Conservation (phyloP, 1,139 yeast genomes). For the Protomyces gravidus region DNA sequence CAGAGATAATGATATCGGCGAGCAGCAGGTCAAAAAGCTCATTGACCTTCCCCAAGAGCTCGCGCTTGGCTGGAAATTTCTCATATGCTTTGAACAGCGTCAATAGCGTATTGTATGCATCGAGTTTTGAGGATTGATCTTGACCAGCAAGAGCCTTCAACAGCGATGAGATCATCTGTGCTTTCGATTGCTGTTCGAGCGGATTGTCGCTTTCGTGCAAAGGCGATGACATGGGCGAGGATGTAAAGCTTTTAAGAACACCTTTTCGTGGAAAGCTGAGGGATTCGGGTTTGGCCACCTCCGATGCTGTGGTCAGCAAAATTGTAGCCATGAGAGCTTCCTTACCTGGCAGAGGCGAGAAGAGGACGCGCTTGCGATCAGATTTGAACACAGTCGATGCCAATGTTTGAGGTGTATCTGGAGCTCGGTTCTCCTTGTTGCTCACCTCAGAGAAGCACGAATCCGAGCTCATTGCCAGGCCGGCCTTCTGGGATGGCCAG, state of each 20-base stretch:
- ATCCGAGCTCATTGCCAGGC: constrained; percentile 17
- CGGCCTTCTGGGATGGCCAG: no score
- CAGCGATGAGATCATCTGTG: constrained; percentile 4
- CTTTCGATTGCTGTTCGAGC: neutral
- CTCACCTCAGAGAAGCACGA: constrained; percentile 16
- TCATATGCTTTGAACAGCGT: constrained; percentile 17
- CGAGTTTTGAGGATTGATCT: constrained; percentile 22
- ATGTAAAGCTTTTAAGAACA: constrained; percentile 12
- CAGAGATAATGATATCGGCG: constrained; percentile 31
- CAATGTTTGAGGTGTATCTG: neutral
- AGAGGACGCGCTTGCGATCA: constrained; percentile 19
- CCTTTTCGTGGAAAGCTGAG: constrained; percentile 18
- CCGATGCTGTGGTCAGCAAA: constrained; percentile 2
- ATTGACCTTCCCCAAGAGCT: constrained; percentile 21
- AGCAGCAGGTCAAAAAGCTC: constrained; percentile 29
- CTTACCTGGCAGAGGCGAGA: constrained; percentile 20
- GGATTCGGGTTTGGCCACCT: constrained; percentile 5
- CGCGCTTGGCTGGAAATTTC: constrained; percentile 8
- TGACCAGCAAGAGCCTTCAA: constrained; percentile 8
- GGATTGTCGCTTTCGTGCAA: constrained; percentile 1
- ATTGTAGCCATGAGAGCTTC: neutral
- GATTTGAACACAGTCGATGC: neutral
- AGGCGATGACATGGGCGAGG: constrained; percentile 14
- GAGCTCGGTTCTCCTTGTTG: constrained; percentile 21
- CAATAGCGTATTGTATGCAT: constrained; percentile 21